Evolutionary conservation across 2,329 filamentous ascomycete species (phyloP).

Genomic region (Trichoderma semiorbis): DNA sequence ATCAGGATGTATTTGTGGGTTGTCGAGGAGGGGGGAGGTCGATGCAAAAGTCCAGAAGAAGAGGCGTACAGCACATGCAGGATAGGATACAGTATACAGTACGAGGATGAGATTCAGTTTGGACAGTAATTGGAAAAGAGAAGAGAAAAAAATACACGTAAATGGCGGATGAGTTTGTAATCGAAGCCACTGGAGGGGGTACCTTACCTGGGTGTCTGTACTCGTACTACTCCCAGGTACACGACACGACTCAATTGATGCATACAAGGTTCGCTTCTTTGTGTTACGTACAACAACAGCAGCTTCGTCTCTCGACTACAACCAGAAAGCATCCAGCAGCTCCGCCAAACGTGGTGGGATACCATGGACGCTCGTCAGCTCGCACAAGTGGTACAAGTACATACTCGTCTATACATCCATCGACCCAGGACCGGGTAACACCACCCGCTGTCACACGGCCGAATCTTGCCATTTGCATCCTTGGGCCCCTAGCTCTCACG

Average conservation of each 20-base stretch:
- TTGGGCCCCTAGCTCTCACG: not conserved
- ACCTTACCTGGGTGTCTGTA: not conserved
- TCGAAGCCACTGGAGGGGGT: not conserved
- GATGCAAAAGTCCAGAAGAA: not conserved
- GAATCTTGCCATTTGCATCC: conserved; percentile 5
- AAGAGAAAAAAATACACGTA: not conserved
- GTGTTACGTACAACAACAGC: conserved; percentile 4
- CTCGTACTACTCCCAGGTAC: not conserved
- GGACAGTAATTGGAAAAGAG: not conserved
- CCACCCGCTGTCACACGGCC: conserved; percentile 5
- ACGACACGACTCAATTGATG: not conserved
- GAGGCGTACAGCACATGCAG: not conserved
- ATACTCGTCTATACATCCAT: not conserved
- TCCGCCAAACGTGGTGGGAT: not conserved
- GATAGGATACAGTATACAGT: not conserved
- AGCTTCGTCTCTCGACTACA: not conserved
- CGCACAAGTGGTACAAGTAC: not conserved
- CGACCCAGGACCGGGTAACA: not conserved
- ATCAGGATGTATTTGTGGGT: not conserved
- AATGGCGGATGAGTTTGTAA: not conserved
- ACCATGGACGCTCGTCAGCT: not conserved
- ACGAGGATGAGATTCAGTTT: not conserved
- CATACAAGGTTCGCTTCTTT: not conserved
- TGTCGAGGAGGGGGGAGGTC: not conserved
- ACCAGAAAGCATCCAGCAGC: not conserved